These are phyloP conservation scores for Tremella mesenterica DNA, from an alignment of 768 basidiomycete species.

Conservation along the genomic window DNA sequence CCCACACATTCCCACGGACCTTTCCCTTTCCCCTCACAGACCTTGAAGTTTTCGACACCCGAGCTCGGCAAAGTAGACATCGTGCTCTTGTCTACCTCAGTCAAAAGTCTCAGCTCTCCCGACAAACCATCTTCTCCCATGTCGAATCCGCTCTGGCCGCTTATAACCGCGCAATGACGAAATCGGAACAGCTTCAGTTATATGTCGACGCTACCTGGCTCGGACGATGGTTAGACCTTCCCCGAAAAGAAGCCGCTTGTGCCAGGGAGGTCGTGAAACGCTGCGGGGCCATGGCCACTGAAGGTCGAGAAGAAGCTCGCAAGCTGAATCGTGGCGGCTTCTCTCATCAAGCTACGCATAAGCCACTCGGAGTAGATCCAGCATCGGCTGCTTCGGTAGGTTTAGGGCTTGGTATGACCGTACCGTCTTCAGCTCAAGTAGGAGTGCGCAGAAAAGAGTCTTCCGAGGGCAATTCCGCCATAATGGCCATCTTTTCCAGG, in stretches of 20 bases:
- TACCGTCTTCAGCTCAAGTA: slow-evolving; percentile 43
- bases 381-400: slow-evolving; percentile 17
- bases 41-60: neutral
- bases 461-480: slow-evolving; percentile 67
- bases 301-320: slow-evolving; percentile 58
- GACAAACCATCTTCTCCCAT: slow-evolving; percentile 57
- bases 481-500: slow-evolving; percentile 65
- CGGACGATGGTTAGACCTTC: slow-evolving; percentile 72
- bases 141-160: slow-evolving; percentile 75
- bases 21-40: slow-evolving; percentile 15
- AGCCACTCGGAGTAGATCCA: neutral
- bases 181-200: slow-evolving; percentile 63
- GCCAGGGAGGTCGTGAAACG: slow-evolving; percentile 76
- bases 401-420: slow-evolving; percentile 24
- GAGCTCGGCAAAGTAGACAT: slow-evolving; percentile 6
- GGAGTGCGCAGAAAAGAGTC: slow-evolving; percentile 67
- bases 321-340: slow-evolving; percentile 12
- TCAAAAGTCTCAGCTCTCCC: slow-evolving; percentile 59
- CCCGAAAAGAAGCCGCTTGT: slow-evolving; percentile 77
- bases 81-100: slow-evolving; percentile 40
- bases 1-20: slow-evolving; percentile 28
- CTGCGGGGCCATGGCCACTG: slow-evolving; percentile 77
- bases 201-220: slow-evolving; percentile 64
- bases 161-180: slow-evolving; percentile 71
- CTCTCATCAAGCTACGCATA: neutral